Evolutionary conservation across 805 yeast species (phyloP).

Genomic region (Candida berthetii): DNA sequence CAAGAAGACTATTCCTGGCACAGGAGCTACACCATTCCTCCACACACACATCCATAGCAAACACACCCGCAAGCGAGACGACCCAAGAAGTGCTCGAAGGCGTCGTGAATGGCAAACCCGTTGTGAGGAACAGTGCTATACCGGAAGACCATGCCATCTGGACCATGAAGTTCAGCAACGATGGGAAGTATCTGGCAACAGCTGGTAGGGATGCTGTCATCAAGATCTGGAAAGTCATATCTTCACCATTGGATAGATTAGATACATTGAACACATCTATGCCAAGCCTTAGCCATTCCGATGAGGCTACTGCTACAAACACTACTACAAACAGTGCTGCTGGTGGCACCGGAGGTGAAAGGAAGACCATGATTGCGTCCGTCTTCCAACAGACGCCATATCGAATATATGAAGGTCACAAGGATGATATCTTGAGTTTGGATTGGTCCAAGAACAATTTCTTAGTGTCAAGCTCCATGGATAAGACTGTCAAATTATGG

Average conservation of each 20-base stretch:
- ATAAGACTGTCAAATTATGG: slow-evolving; percentile 79
- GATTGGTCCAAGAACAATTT: slow-evolving; percentile 90
- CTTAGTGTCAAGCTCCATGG: slow-evolving; percentile 76
- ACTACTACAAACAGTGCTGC: background rate
- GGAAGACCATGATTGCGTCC: slow-evolving; percentile 48
- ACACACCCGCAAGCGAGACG: no score
- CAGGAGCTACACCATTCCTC: slow-evolving; percentile 44
- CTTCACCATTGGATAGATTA: slow-evolving; percentile 63
- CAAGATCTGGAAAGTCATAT: slow-evolving; percentile 73
- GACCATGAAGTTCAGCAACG: slow-evolving; percentile 64
- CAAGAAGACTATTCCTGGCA: slow-evolving; percentile 53
- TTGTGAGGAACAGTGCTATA: background rate
- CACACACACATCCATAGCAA: background rate
- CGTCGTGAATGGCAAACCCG: slow-evolving; percentile 8
- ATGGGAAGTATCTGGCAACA: slow-evolving; percentile 79
- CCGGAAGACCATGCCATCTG: slow-evolving; percentile 47
- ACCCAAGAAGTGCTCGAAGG: background rate
- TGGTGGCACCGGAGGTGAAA: slow-evolving; percentile 1
- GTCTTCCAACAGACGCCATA: slow-evolving; percentile 69
- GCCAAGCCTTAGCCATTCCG: background rate
- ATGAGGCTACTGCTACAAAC: background rate
- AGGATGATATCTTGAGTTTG: slow-evolving; percentile 61
- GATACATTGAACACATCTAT: slow-evolving; percentile 20
- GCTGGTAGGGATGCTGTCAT: slow-evolving; percentile 74
- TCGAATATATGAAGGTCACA: slow-evolving; percentile 59